These are phyloP conservation scores for Brassica cretica DNA, from an alignment of 345 rosid genomes.

Conservation along the genomic window DNA sequence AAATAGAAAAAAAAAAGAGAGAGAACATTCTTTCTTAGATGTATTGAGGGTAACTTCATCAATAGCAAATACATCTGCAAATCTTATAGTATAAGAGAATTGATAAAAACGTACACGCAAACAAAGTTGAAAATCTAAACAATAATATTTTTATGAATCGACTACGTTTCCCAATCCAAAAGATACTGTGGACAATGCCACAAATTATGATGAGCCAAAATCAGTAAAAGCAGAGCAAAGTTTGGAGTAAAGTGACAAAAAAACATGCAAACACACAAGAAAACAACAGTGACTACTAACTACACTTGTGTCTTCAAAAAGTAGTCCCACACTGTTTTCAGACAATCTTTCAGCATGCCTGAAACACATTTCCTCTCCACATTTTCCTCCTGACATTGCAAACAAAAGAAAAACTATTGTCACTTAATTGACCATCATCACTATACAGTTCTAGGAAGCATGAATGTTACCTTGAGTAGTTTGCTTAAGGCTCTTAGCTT, in stretches of 20 bases:
- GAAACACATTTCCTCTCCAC: constrained; percentile 21
- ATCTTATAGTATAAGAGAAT: background rate
- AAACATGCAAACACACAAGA: constrained; percentile 11
- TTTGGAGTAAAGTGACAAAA: constrained; percentile 15
- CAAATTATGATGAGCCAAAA: background rate
- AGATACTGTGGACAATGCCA: constrained; percentile 5
- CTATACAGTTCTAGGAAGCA: background rate
- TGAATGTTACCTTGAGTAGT: constrained; percentile 29
- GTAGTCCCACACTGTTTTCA: constrained; percentile 14
- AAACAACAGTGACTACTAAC: constrained; percentile 19
- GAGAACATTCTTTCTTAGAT: too few relatives aligned
- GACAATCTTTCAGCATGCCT: constrained; percentile 34
- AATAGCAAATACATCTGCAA: too few relatives aligned
- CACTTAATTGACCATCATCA: constrained; percentile 1
- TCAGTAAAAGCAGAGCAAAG: background rate
- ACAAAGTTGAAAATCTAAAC: constrained; percentile 19
- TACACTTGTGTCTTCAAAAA: constrained; percentile 18
- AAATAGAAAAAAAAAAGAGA: too few relatives aligned
- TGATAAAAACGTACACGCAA: constrained; percentile 28
- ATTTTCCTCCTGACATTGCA: constrained; percentile 13
- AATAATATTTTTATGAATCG: background rate
- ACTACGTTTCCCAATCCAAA: background rate
- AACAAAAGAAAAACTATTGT: background rate
- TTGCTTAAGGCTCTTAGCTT: constrained; percentile 45
- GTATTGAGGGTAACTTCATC: too few relatives aligned